Evolutionary conservation across 148 eudicot species (phyloP).

Genomic region (Spergularia bocconei): DNA sequence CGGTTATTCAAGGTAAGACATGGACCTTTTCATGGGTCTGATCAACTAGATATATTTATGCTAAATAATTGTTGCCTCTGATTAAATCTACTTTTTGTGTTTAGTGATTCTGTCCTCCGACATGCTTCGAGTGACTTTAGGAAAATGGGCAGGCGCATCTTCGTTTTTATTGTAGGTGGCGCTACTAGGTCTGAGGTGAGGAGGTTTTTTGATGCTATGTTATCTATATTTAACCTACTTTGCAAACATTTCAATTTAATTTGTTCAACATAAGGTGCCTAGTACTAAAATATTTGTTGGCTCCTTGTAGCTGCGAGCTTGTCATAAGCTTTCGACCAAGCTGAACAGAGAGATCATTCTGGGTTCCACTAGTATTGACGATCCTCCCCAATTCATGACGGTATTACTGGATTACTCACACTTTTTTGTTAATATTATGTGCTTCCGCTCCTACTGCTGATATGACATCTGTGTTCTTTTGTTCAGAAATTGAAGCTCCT

Average conservation of each 20-base stretch:
- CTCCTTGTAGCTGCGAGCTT: conserved; percentile 66
- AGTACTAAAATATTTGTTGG: background rate
- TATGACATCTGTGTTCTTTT: background rate
- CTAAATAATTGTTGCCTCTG: background rate
- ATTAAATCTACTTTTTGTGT: background rate
- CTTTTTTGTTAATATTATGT: background rate
- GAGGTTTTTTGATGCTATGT: conserved; percentile 1
- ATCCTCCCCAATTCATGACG: conserved; percentile 83
- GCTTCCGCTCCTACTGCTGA: background rate
- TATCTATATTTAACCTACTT: background rate
- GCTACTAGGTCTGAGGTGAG: conserved; percentile 93
- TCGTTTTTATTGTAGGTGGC: conserved; percentile 91
- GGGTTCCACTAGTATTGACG: conserved; percentile 91
- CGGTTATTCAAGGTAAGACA: conserved; percentile 82
- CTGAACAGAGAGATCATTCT: conserved; percentile 78
- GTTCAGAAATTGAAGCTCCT: conserved; percentile 86
- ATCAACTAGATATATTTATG: background rate
- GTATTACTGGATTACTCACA: conserved; percentile 26
- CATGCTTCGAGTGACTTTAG: conserved; percentile 84
- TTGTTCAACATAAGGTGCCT: background rate
- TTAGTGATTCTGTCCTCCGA: conserved; percentile 80
- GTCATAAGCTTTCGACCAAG: conserved; percentile 80
- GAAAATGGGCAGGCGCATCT: conserved; percentile 83
- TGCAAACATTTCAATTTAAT: background rate
- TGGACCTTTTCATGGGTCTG: background rate